Evolutionary conservation across 2,329 filamentous ascomycete genomes (phyloP).

Genomic region (Monosporascus sp.): DNA sequence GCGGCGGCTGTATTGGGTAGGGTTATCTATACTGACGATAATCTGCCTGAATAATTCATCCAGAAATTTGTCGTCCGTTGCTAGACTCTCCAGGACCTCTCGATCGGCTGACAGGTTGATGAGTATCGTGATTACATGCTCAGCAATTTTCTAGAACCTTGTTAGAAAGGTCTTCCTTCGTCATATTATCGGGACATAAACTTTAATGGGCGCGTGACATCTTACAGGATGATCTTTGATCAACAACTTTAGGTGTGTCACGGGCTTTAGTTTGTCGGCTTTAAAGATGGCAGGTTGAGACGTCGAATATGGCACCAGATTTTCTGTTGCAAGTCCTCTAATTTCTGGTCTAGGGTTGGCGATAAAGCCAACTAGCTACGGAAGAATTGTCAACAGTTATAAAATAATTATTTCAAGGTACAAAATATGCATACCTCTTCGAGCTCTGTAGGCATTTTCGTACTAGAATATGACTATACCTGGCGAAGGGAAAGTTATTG

Average conservation of each 20-base stretch:
- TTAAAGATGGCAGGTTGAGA: conserved; percentile 80
- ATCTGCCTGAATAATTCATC: conserved; percentile 68
- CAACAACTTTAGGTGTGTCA: conserved; percentile 83
- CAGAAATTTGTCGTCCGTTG: conserved; percentile 76
- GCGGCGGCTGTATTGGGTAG: neutral
- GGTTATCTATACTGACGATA: conserved; percentile 51
- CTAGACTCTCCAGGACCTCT: conserved; percentile 68
- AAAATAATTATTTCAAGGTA: conserved; percentile 3
- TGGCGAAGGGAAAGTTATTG: too few relatives aligned
- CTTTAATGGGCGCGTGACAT: conserved; percentile 6
- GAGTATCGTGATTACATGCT: conserved; percentile 85
- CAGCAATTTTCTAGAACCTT: conserved; percentile 68
- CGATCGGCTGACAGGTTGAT: conserved; percentile 77
- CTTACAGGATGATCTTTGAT: conserved; percentile 77
- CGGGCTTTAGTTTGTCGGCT: conserved; percentile 66
- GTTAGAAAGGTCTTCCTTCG: neutral
- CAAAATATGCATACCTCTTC: conserved; percentile 57
- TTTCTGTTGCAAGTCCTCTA: conserved; percentile 77
- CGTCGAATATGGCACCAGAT: conserved; percentile 77
- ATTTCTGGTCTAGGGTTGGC: conserved; percentile 89
- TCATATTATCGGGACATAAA: neutral
- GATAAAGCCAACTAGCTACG: conserved; percentile 85
- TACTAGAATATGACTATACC: conserved; percentile 5
- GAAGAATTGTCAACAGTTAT: conserved; percentile 5
- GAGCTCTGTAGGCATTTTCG: conserved; percentile 65